phyloP scores from a whole-genome alignment of 1,139 yeast species.

The Dujonia santamariae region DNA sequence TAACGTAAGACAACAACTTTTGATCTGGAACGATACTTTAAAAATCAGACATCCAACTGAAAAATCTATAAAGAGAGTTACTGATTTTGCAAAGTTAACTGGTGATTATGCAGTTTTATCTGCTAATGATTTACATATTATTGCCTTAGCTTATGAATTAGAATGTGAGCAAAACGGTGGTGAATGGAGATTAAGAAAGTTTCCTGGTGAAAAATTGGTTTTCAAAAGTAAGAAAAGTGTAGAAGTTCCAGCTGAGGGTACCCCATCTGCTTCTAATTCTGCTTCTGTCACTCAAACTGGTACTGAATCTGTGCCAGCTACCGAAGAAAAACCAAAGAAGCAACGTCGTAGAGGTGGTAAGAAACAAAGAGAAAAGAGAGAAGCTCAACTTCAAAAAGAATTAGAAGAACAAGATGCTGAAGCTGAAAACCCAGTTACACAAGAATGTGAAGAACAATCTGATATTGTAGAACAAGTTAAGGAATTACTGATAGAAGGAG shows the following conservation, averaged over 20 bases:
- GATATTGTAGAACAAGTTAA: conserved; percentile 11
- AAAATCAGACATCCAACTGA: conserved; percentile 73
- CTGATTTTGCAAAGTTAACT: conserved; percentile 76
- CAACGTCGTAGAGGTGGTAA: conserved; percentile 62
- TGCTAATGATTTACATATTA: conserved; percentile 84
- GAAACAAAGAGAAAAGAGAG: conserved; percentile 57
- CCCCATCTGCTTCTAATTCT: no score
- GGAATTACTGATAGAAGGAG: no score
- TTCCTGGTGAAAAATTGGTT: conserved; percentile 60
- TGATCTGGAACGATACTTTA: conserved; percentile 69
- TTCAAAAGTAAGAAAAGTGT: conserved; percentile 11
- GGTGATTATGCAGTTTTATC: conserved; percentile 91
- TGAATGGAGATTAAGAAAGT: conserved; percentile 63
- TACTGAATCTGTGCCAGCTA: conserved; percentile 6
- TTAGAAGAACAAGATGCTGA: conserved; percentile 16
- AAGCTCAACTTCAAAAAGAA: conserved; percentile 29
- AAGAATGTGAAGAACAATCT: conserved; percentile 7
- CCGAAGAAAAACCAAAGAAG: conserved; percentile 35
- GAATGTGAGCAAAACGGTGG: conserved; percentile 72
- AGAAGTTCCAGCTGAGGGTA: conserved; percentile 2
- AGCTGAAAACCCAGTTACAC: no score
- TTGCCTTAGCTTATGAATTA: conserved; percentile 87
- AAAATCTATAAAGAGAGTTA: conserved; percentile 60
- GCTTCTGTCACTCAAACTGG: conserved; percentile 2
- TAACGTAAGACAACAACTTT: conserved; percentile 71